Base-by-base conservation (phyloP, 2,329 filamentous ascomycete genomes). In the Aspergillus jensenii region DNA sequence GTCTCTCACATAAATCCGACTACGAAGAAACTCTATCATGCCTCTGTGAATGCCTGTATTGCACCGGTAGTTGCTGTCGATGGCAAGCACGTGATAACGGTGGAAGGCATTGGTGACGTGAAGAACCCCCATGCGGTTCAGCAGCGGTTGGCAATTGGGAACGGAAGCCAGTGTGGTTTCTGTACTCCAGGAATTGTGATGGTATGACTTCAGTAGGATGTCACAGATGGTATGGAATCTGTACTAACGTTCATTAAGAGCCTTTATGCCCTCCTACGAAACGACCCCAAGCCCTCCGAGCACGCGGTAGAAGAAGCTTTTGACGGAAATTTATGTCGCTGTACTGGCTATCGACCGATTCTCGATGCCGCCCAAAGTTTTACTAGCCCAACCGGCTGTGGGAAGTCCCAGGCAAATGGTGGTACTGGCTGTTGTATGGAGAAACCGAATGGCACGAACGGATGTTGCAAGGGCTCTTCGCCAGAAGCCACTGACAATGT, bases 131-230 rank as follows among this genome's bases (percentile, higher is more conserved):
- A 99, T 78, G 90, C 93, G 2, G 82, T 89, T 3, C 95, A 98
- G 73, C 92, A 98, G 78, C 85, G 95, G 48, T 90, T 99, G 67
- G 93, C 95, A 17, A 90, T 90, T 75, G 86, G 89, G 33, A 95
- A 96, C 77, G 95, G 95, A 49, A 96, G 91, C 66, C 93, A 99
- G 74, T 99, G 88, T 73, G 88, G 93, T 1, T 99, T 99, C 77
- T 99, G 95, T 71, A 98, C 95, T 0, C 95, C 95, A 4, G 95
- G 95, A 2, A 98, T 99, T 68, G 93, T 98, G 62, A 98, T 98
- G 87, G 82, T 83, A 73, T 47, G 73, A 19, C n/a, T 40, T 19
- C 9, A 6, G 25, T 11, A 19, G 8, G n/a, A 11, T 14, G 9
- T 25, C 15, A 23, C 23, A 2, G 4, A 21, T 37, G 12, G n/a